A percentile compares a stretch with the other conserved stretches of the same genome.
These are phyloP conservation scores for Podaxis rugospora DNA, from an alignment of 768 basidiomycete genomes.

Conservation along the genomic window DNA sequence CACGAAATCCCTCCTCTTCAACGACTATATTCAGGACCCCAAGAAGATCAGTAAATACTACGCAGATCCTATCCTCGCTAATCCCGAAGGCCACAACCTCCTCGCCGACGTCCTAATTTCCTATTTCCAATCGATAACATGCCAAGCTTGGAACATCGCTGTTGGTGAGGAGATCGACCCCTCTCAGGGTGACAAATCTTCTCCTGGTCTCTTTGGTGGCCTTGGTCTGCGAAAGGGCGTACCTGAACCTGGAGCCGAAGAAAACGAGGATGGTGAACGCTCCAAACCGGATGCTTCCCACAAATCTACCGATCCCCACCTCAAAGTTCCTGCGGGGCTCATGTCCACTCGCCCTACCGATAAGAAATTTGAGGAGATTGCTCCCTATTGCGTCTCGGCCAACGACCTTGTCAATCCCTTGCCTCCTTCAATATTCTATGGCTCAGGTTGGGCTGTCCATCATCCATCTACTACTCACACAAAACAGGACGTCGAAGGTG, in stretches of 20 bases:
- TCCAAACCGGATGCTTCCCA: slow-evolving; percentile 18
- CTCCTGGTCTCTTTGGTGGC: slow-evolving; percentile 71
- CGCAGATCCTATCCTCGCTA: slow-evolving; percentile 81
- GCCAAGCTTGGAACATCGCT: slow-evolving; percentile 76
- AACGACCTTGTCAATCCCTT: slow-evolving; percentile 97
- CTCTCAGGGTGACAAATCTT: slow-evolving; percentile 30
- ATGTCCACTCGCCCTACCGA: slow-evolving; percentile 63
- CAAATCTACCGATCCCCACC: slow-evolving; percentile 16
- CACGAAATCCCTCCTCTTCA: slow-evolving; percentile 78
- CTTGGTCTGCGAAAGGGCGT: slow-evolving; percentile 81
- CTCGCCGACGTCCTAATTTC: slow-evolving; percentile 89
- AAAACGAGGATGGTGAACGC: slow-evolving; percentile 25
- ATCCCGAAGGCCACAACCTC: slow-evolving; percentile 72
- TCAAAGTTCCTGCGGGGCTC: slow-evolving; percentile 65
- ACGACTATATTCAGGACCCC: slow-evolving; percentile 75
- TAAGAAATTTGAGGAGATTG: slow-evolving; percentile 73
- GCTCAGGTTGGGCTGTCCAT: slow-evolving; percentile 83
- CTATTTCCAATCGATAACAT: slow-evolving; percentile 89
- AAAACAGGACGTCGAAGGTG: slow-evolving; percentile 16
- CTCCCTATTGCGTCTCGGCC: slow-evolving; percentile 92
- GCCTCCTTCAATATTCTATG: slow-evolving; percentile 90
- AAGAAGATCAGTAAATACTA: slow-evolving; percentile 65
- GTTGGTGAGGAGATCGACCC: slow-evolving; percentile 62
- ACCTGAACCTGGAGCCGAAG: slow-evolving; percentile 38
- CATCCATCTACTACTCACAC: slow-evolving; percentile 48